phyloP scores from a whole-genome alignment of 208 protist species.

The Trichomonas vaginalis region DNA sequence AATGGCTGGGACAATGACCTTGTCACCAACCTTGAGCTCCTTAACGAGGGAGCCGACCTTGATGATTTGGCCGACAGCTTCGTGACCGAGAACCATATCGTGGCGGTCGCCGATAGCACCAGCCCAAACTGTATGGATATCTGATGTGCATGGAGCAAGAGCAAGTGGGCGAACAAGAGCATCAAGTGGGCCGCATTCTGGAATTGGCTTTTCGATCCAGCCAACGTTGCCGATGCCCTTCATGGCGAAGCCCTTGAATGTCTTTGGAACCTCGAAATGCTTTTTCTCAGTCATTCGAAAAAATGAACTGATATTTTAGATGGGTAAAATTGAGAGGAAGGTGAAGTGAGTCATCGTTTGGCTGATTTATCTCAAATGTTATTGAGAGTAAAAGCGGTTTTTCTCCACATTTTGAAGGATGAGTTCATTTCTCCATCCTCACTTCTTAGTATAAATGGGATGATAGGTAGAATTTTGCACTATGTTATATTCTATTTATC shows the following conservation, averaged over 20 bases:
- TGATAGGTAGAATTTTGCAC: too few species aligned
- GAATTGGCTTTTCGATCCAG: neutral
- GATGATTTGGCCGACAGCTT: neutral
- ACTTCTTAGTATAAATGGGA: too few species aligned
- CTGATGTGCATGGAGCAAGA: neutral
- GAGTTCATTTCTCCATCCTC: too few species aligned
- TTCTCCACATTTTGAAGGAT: too few species aligned
- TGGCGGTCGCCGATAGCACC: neutral
- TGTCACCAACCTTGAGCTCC: neutral
- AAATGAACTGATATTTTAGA: neutral
- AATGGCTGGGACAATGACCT: neutral
- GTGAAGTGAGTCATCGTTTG: neutral
- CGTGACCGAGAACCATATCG: neutral
- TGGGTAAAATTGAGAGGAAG: neutral
- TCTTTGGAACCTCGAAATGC: neutral
- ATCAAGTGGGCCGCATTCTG: neutral
- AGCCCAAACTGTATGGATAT: constrained; percentile 14
- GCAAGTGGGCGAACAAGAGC: neutral
- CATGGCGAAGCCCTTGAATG: neutral
- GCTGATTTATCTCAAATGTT: too few species aligned
- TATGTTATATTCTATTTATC: too few species aligned
- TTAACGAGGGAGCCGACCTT: neutral
- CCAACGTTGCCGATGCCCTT: neutral
- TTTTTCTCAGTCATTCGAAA: neutral
- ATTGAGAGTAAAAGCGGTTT: too few species aligned